Evolutionary conservation across 257 asterid genomes (phyloP), one percentile per base, ranked within the genome.

Genomic region (Lithospermum erythrorhizon): DNA sequence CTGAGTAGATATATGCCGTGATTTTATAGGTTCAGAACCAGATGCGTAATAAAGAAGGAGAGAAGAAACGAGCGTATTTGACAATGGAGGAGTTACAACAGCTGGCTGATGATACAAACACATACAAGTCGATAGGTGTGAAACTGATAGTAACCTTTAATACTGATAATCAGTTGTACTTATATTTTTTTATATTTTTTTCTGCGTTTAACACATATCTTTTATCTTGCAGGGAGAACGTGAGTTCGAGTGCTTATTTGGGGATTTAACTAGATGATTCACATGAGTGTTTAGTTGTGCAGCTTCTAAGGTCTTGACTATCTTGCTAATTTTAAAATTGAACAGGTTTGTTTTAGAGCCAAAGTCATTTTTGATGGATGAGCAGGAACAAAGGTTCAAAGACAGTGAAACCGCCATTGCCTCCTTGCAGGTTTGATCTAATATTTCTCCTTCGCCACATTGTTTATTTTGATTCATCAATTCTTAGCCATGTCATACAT

Each of bases 61-160:
- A 85, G 35, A 90, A 85, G 90, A 90, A 90, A 72, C 78, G 98
- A 30, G 98, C 98, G 62, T 90, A 85, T 72, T 77, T 87, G 61
- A 90, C 96, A 2, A 72, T 87, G 85, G 96, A 87, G 86, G 98
- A 90, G 77, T 87, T 90, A 61, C 78, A 78, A 41, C 91, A 70
- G 45, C 59, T 90, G 29, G 72, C 94, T 56, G 95, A 90, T 7
- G 91, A 87, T 70, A 81, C 93, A 11, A 88, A 87, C 75, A 81
- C 96, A 41, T 90, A 87, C 74, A 87, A 87, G 77, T 81, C 95
- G 22, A 81, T 90, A 56, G 98, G 98, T 76, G 98, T 76, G 21
- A 7, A 30, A 25, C 19, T 21, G 18, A 18, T 45, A 45, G 24
- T 20, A 41, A 24, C 9, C 45, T 35, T 11, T 57, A 13, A 35